Conservation (phyloP, 2,329 filamentous ascomycete species). For the Colletotrichum trifolii region DNA sequence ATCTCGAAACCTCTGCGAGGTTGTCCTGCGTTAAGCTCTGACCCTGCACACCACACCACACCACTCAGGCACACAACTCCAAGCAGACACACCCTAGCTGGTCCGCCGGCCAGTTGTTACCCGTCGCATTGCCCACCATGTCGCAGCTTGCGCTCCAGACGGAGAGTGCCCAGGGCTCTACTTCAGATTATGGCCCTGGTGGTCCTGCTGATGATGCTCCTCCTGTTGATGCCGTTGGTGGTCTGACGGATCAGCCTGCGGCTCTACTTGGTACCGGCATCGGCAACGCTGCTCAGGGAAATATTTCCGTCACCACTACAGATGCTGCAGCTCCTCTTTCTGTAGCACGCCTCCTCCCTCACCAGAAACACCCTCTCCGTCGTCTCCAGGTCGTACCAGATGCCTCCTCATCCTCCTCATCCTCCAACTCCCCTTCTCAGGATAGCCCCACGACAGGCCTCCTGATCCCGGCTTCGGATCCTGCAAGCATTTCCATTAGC, state of each 20-base stretch:
- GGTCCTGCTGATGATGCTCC: slow-evolving; percentile 1
- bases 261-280: not conserved
- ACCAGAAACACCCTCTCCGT: slow-evolving; percentile 36
- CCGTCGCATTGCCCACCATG: slow-evolving; percentile 60
- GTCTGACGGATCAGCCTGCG: not conserved
- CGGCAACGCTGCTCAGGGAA: too few species aligned
- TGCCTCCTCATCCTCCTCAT: slow-evolving; percentile 35
- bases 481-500: slow-evolving; percentile 39
- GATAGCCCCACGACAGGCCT: slow-evolving; percentile 61
- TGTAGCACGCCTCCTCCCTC: slow-evolving; percentile 30
- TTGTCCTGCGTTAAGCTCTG: slow-evolving; percentile 47
- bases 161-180: slow-evolving; percentile 52
- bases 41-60: slow-evolving; percentile 41
- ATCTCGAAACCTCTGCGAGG: slow-evolving; percentile 48
- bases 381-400: slow-evolving; percentile 29
- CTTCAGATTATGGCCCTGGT: slow-evolving; percentile 44
- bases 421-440: slow-evolving; percentile 43
- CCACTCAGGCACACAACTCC: too few species aligned
- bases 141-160: slow-evolving; percentile 61
- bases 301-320: slow-evolving; percentile 2
- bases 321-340: slow-evolving; percentile 18
- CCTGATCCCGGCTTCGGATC: slow-evolving; percentile 39
- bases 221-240: not conserved
- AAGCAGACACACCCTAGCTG: slow-evolving; percentile 36
- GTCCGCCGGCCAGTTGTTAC: slow-evolving; percentile 39